Conservation (phyloP, 768 basidiomycete genomes). For the Lyophyllum decastes region DNA sequence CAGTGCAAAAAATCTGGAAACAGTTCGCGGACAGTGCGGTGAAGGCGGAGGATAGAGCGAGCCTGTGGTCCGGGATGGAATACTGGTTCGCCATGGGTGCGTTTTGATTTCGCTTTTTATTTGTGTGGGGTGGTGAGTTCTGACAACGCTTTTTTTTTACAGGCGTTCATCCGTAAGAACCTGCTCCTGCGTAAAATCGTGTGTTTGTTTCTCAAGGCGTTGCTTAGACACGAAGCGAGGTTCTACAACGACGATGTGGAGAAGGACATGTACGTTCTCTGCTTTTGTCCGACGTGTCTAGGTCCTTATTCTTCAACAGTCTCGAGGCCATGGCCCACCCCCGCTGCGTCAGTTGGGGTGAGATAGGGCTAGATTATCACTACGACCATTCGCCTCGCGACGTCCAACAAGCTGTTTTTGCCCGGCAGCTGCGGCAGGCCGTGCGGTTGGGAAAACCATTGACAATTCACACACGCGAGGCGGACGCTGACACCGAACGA, state of each 20-base stretch:
- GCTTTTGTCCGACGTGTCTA: background rate
- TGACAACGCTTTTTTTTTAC: too few species aligned
- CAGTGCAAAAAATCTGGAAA: slow-evolving; percentile 62
- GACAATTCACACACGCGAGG: slow-evolving; percentile 86
- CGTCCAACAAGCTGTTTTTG: slow-evolving; percentile 66
- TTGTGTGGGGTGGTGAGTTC: too few species aligned
- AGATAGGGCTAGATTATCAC: slow-evolving; percentile 87
- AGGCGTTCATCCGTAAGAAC: slow-evolving; percentile 78
- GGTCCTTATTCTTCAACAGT: slow-evolving; percentile 31
- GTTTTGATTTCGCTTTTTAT: slow-evolving; percentile 17
- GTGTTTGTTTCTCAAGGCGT: slow-evolving; percentile 24
- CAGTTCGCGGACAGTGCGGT: slow-evolving; percentile 75
- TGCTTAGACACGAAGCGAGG: slow-evolving; percentile 67
- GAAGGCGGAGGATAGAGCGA: slow-evolving; percentile 43
- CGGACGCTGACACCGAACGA: slow-evolving; percentile 78
- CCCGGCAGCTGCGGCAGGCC: slow-evolving; percentile 68
- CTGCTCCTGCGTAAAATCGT: too few species aligned
- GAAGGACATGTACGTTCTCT: slow-evolving; percentile 54
- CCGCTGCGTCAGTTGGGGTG: slow-evolving; percentile 85
- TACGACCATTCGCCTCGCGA: slow-evolving; percentile 77
- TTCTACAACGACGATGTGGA: slow-evolving; percentile 70
- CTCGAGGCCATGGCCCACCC: slow-evolving; percentile 78
- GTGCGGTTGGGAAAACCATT: slow-evolving; percentile 72
- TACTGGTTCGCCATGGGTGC: slow-evolving; percentile 87
- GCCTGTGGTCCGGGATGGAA: slow-evolving; percentile 65